Conservation (phyloP, 257 asterid genomes). For the Solanum sejunctum region DNA sequence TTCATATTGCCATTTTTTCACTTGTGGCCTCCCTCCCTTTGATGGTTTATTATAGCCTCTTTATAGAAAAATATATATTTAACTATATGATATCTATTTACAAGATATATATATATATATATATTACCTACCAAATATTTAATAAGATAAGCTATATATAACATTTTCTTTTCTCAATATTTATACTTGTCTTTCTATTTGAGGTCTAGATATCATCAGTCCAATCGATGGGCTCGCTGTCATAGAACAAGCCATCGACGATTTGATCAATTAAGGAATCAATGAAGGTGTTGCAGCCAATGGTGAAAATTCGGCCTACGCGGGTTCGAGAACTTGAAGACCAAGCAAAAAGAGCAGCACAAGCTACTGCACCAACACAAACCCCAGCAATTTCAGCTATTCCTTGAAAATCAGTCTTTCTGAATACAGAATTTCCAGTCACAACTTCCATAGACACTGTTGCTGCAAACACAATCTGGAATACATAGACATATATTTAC, state of each 20-base stretch:
- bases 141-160: background rate
- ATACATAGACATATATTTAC: background rate
- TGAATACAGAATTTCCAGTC: slow-evolving; percentile 71
- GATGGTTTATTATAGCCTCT: background rate
- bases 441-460: slow-evolving; percentile 51
- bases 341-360: slow-evolving; percentile 76
- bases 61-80: background rate
- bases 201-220: slow-evolving; percentile 26
- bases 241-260: slow-evolving; percentile 70
- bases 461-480: slow-evolving; percentile 73
- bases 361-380: slow-evolving; percentile 46
- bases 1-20: background rate
- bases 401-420: slow-evolving; percentile 58
- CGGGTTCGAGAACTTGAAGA: slow-evolving; percentile 57
- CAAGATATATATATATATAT: background rate
- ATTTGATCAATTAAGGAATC: slow-evolving; percentile 66
- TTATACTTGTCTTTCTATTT: background rate
- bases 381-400: slow-evolving; percentile 58
- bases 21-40: background rate
- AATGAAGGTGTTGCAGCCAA: slow-evolving; percentile 60
- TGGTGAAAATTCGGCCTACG: slow-evolving; percentile 55
- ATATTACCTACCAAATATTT: background rate
- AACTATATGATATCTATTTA: background rate
- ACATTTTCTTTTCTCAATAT: background rate
- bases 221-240: slow-evolving; percentile 31